Conservation (phyloP, 139 green algal species). For the Closterium sp. region DNA sequence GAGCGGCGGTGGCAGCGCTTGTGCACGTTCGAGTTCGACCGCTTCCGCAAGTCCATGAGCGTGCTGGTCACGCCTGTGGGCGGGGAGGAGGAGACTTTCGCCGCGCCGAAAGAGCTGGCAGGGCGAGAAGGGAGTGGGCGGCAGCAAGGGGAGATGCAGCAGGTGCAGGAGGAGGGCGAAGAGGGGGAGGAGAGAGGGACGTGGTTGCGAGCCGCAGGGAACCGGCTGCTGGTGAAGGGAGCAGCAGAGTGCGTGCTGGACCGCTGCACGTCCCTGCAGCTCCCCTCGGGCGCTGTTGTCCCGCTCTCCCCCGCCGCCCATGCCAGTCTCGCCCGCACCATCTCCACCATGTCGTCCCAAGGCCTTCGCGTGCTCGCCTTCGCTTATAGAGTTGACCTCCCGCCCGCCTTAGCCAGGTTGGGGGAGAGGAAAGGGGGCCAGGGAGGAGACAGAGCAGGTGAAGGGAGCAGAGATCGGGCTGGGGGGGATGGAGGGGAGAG, state of each 20-base stretch:
- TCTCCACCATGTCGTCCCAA: conserved; percentile 75
- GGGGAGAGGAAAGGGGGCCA: not conserved
- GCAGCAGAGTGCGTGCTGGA: conserved; percentile 89
- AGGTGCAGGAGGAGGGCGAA: too few relatives aligned
- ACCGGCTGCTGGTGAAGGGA: conserved; percentile 59
- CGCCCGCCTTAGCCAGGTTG: not conserved
- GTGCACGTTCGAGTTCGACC: conserved; percentile 95
- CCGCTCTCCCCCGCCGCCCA: conserved; percentile 49
- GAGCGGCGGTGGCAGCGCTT: conserved; percentile 23
- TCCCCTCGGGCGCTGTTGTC: conserved; percentile 50
- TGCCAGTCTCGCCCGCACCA: conserved; percentile 13
- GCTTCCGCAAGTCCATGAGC: conserved; percentile 94
- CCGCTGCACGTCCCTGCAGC: conserved; percentile 63
- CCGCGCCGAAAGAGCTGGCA: too few relatives aligned
- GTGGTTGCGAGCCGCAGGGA: not conserved
- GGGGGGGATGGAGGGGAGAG: not conserved
- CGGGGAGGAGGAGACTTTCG: too few relatives aligned
- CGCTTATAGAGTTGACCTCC: conserved; percentile 55
- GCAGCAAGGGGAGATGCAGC: too few relatives aligned
- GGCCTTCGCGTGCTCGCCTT: conserved; percentile 89
- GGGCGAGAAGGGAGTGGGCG: too few relatives aligned
- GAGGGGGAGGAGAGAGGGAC: too few relatives aligned
- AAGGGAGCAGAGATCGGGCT: not conserved
- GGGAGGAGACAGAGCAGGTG: not conserved
- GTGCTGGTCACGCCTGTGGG: conserved; percentile 60